Percentiles rank a stretch among this genome's conserved stretches.
These are phyloP conservation scores for Lecanosticta acicola DNA, from an alignment of 2,329 filamentous ascomycete genomes.

Conservation along the genomic window DNA sequence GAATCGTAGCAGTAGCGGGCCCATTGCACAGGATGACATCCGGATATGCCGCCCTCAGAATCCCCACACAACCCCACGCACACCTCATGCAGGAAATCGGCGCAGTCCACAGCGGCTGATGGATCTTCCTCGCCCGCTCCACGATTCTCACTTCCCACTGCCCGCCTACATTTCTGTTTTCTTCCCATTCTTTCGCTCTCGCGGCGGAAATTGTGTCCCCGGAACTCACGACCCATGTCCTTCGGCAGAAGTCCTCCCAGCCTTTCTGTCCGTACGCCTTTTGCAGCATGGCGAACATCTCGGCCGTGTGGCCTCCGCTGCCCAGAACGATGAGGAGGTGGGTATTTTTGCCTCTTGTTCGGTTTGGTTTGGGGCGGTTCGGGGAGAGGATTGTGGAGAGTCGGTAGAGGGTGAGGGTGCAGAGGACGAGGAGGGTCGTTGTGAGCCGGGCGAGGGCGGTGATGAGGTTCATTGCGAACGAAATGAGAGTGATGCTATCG, in stretches of 20 bases:
- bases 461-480: not conserved
- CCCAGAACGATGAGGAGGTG: constrained; percentile 79
- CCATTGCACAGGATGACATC: constrained; percentile 81
- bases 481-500: not conserved
- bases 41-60: constrained; percentile 54
- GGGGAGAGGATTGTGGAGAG: constrained; percentile 37
- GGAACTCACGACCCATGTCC: constrained; percentile 75
- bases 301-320: constrained; percentile 88
- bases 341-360: constrained; percentile 19
- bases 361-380: constrained; percentile 25
- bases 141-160: constrained; percentile 63
- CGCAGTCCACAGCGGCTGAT: constrained; percentile 71
- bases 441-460: constrained; percentile 1
- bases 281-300: constrained; percentile 86
- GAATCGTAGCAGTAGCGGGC: constrained; percentile 77
- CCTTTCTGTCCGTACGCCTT: constrained; percentile 51
- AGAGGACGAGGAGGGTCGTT: constrained; percentile 28
- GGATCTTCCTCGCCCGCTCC: constrained; percentile 70
- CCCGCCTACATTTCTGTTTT: constrained; percentile 19
- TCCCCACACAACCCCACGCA: constrained; percentile 55
- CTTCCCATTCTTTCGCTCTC: constrained; percentile 61
- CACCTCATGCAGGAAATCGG: constrained; percentile 63
- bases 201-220: constrained; percentile 68
- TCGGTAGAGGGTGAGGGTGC: constrained; percentile 35
- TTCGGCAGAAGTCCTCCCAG: constrained; percentile 47